These are phyloP conservation scores for Berberis thunbergii DNA, from an alignment of 164 flowering plant species.

Conservation along the genomic window DNA sequence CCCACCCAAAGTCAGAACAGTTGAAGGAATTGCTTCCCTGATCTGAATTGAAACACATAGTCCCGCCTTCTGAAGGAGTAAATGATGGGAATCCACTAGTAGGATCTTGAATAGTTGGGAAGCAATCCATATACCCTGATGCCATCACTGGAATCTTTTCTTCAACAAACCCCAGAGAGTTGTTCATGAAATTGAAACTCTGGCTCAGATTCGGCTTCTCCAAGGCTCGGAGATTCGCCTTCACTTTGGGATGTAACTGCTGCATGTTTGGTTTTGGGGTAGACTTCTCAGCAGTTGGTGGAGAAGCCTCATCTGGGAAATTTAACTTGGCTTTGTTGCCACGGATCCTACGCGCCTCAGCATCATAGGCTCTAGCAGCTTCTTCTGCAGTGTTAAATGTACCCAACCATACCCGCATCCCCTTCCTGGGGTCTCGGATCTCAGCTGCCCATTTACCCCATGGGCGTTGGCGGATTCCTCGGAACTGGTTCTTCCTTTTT, in stretches of 20 bases:
- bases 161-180: conserved; percentile 23
- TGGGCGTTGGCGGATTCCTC: conserved; percentile 2
- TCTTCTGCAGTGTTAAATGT: conserved; percentile 2
- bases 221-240: background rate
- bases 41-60: conserved; percentile 45
- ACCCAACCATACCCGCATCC: background rate
- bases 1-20: conserved; percentile 66
- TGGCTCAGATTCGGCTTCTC: conserved; percentile 16
- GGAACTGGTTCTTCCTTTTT: background rate
- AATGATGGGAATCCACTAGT: conserved; percentile 19
- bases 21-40: conserved; percentile 73
- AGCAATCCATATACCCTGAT: conserved; percentile 19
- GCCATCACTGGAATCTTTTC: conserved; percentile 44
- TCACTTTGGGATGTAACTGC: conserved; percentile 25
- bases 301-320: conserved; percentile 27
- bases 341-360: background rate
- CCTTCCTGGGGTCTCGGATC: background rate
- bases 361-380: conserved; percentile 4
- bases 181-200: conserved; percentile 24
- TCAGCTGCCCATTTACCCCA: conserved; percentile 7
- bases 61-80: conserved; percentile 20
- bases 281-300: conserved; percentile 13
- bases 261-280: conserved; percentile 22
- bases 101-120: conserved; percentile 17
- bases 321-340: conserved; percentile 1